A percentile compares a stretch with the other conserved stretches of the same genome.
These are phyloP conservation scores for Komagataea norvegica DNA, from an alignment of 1,139 yeast species.

Conservation along the genomic window DNA sequence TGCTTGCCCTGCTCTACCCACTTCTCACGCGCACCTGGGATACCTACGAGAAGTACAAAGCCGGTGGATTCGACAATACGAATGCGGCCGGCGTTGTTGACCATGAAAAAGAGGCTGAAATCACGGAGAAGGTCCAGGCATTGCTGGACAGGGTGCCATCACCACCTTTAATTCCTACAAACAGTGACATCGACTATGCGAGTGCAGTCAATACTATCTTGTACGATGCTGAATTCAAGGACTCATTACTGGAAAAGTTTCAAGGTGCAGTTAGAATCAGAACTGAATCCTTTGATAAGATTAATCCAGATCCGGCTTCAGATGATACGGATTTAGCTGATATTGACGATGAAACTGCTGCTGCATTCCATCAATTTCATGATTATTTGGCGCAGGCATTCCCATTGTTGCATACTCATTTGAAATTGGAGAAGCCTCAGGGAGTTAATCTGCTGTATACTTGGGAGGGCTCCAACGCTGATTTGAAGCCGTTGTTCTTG, in stretches of 20 bases:
- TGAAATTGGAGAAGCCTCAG: conserved; percentile 45
- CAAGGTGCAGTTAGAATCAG: conserved; percentile 55
- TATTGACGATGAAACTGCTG: conserved; percentile 33
- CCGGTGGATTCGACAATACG: neutral
- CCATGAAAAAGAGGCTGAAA: conserved; percentile 7
- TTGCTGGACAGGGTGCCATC: conserved; percentile 2
- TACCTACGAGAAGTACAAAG: neutral
- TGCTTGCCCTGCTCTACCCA: conserved; percentile 5
- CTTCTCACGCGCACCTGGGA: neutral
- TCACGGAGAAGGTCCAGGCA: conserved; percentile 4
- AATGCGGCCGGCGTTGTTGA: neutral
- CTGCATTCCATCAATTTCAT: conserved; percentile 47
- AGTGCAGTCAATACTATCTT: conserved; percentile 30
- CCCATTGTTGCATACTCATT: conserved; percentile 46
- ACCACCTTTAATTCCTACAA: conserved; percentile 5
- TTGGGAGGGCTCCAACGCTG: conserved; percentile 54
- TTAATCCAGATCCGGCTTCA: conserved; percentile 26
- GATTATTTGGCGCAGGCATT: conserved; percentile 48
- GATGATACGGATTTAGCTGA: conserved; percentile 46
- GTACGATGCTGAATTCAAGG: conserved; percentile 37
- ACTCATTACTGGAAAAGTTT: conserved; percentile 39
- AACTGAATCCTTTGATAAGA: conserved; percentile 39
- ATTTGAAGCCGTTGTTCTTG: conserved; percentile 58
- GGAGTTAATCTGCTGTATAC: conserved; percentile 60
- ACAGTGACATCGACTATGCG: conserved; percentile 1